Base-by-base conservation (phyloP, 2,329 filamentous ascomycete genomes). In the Fusarium sacchari region DNA sequence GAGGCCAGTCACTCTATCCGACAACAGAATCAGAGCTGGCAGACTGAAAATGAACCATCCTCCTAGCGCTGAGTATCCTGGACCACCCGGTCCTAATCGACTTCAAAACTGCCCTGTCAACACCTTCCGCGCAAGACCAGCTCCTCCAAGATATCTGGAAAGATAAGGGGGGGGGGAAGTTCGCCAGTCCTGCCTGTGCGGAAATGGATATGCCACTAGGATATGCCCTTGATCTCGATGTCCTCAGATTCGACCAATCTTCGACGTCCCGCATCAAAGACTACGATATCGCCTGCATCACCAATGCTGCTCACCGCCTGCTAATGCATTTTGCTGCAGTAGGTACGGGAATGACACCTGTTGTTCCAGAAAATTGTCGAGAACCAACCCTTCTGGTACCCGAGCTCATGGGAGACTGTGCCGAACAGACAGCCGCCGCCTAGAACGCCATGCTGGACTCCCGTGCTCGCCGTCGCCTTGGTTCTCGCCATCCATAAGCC, bases 141-240 rank as follows among this genome's bases (percentile, higher is more conserved):
- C 24, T 44, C 11, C 7, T 44, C 2, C 0, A 7, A 14, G 17
- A 12, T 1, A 14, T 26, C 4, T 46, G 24, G 24, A 28, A 46
- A 46, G 43, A 26, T 13, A n/a, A n/a, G 13, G 10, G 43, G 6
- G 4, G 0, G 0, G 24, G 43, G 2, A 47, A 5, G 20, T 47
- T 17, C 6, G 3, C 30, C 13, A 47, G 2, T 13, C 44, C 44
- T 47, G 6, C 8, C 18, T 13, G 5, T 6, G 9, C 22, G 6
- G 43, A 28, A 46, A 46, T 7, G 6, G 43, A 46, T 4, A 10
- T 10, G 12, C 6, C 24, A 44, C 3, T 6, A 9, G 42, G 24
- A 44, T 11, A 26, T 0, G 13, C 7, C 43, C 4, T 46, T 3
- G 26, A 47, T 47, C 20, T 15, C 1, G 44, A 13, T 4, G 0